Evolutionary conservation across 2,329 filamentous ascomycete genomes (phyloP), one percentile per base, ranked within the genome.

Genomic region (Cercospora brassicicola): DNA sequence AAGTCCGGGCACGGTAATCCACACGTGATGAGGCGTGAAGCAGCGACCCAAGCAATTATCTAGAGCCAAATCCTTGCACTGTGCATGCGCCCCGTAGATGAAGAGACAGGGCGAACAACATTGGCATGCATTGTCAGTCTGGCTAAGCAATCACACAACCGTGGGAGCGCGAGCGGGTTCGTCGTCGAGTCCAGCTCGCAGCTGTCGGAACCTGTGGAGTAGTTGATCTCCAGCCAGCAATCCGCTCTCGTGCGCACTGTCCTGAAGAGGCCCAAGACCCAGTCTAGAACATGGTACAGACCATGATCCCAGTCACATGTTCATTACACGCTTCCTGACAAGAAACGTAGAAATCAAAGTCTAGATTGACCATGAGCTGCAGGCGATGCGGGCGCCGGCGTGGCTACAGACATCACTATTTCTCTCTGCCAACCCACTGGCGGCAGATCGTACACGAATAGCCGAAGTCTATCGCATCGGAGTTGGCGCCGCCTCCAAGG

Each of bases 381-480:
- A 48, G 45, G 9, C 45, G 45, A 48, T 48, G 23, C 48, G 20
- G 48, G 36, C 36, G 36, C 36, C 48, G 15, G 48, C 48, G 15
- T 28, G 23, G 48, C 20, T 6, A 36, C 55, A 59, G 18, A 36
- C 28, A n/a, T 59, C 55, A 23, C 36, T 31, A 10, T 23, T 36
- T 33, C 55, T 18, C 13, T 36, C 55, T 18, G 30, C 55, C 55
- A 31, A 23, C 15, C 28, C 55, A 30, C 55, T 59, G 55, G 55
- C 55, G 55, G 63, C 31, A 53, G 42, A 53, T 55, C 42, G 42
- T 51, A 62, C 45, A 62, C 42, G 10, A 51, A 51, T 51, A 53
- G 60, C 45, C 60, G 45, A 62, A 62, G 36, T 62, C 39, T 48
- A 62, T 62, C 59, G 39, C 28, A 13, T 31, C 59, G 59, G 59